phyloP scores from a whole-genome alignment of 2,329 filamentous ascomycete genomes.

The Fusarium verticillioides region DNA sequence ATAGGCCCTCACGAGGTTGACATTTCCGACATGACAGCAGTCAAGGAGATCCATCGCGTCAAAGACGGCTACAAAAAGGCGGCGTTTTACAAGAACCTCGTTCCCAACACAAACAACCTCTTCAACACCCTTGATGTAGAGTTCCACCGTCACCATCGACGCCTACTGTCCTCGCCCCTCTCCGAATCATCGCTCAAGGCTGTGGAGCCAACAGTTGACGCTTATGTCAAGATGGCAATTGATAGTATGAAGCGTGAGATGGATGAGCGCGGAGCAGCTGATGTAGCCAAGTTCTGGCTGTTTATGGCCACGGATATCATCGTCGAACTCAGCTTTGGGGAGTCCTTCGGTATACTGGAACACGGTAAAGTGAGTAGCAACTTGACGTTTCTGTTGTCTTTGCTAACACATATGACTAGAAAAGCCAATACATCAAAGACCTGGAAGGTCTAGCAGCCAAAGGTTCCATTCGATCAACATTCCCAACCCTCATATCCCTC shows the following conservation, averaged over 20 bases:
- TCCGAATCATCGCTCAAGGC: neutral
- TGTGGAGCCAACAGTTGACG: neutral
- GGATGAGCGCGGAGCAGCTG: neutral
- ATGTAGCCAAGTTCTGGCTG: neutral
- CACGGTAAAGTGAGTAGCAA: neutral
- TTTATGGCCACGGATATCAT: neutral
- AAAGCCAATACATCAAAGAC: neutral
- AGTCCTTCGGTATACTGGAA: neutral
- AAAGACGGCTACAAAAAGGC: neutral
- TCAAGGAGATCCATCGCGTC: neutral
- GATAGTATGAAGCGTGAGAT: neutral
- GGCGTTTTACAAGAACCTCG: neutral
- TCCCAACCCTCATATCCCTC: neutral
- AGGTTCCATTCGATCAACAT: neutral
- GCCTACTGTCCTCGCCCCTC: neutral
- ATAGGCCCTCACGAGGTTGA: neutral
- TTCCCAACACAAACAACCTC: neutral
- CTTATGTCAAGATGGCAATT: neutral
- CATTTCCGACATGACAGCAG: neutral
- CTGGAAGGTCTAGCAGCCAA: neutral
- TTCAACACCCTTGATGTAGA: neutral
- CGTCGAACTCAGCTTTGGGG: neutral
- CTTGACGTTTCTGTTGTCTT: fast-evolving
- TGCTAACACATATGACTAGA: neutral
- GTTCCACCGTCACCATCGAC: neutral